These are phyloP conservation scores for Brassica cretica DNA, from an alignment of 345 rosid species.

Conservation along the genomic window DNA sequence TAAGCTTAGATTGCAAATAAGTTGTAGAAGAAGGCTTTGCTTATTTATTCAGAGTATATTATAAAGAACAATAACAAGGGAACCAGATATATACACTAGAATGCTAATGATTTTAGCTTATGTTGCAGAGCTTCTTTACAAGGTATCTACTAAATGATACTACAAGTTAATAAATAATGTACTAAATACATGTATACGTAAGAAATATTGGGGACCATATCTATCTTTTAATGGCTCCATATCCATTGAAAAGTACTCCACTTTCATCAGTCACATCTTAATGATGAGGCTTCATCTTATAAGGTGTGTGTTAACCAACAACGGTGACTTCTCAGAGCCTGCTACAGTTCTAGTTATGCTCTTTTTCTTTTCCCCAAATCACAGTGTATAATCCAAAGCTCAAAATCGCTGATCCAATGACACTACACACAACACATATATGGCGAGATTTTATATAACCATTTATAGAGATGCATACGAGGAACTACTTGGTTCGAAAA, in stretches of 20 bases:
- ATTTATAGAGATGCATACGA: background rate
- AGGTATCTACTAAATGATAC: background rate
- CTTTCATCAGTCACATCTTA: too few species aligned
- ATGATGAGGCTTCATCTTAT: background rate
- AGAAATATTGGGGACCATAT: too few species aligned
- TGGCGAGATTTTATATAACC: background rate
- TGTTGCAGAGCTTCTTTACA: background rate
- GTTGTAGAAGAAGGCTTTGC: slow-evolving; percentile 33
- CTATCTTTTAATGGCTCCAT: too few species aligned
- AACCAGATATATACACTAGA: slow-evolving; percentile 10
- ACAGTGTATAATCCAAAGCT: slow-evolving; percentile 34
- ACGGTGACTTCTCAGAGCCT: slow-evolving; percentile 20
- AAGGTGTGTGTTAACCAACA: slow-evolving; percentile 3
- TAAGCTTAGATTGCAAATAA: slow-evolving; percentile 30
- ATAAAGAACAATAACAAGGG: slow-evolving; percentile 32
- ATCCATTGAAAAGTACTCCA: too few species aligned
- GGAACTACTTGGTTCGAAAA: background rate
- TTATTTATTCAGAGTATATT: slow-evolving; percentile 35
- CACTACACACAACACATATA: background rate
- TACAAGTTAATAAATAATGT: too few species aligned
- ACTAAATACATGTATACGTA: too few species aligned
- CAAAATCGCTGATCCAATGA: slow-evolving; percentile 38
- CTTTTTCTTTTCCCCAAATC: slow-evolving; percentile 48
- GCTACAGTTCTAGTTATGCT: slow-evolving; percentile 11
- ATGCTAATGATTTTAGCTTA: too few species aligned